Percentiles rank a stretch among this genome's conserved stretches.
Conservation (phyloP, 1,139 yeast species). For the Protomyces inouyei region DNA sequence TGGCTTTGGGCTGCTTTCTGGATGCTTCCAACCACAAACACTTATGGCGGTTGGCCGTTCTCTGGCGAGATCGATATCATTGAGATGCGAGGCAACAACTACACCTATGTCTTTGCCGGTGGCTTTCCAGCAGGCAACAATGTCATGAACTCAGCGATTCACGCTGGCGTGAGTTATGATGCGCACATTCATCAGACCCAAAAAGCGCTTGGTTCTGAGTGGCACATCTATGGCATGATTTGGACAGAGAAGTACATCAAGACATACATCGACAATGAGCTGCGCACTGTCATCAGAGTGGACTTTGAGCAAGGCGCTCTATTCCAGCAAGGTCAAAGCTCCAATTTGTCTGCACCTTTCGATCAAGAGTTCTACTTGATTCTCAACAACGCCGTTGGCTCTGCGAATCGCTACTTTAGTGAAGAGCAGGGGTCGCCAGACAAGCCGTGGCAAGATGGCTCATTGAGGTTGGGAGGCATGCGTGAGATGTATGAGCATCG, state of each 20-base stretch:
- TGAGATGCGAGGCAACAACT: slow-evolving; percentile 31
- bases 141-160: slow-evolving; percentile 29
- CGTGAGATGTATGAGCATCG: background rate
- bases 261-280: slow-evolving; percentile 30
- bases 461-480: background rate
- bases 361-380: slow-evolving; percentile 30
- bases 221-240: slow-evolving; percentile 30
- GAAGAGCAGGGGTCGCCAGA: slow-evolving; percentile 26
- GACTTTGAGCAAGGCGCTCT: slow-evolving; percentile 21
- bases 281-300: slow-evolving; percentile 28
- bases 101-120: slow-evolving; percentile 22
- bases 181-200: slow-evolving; percentile 20
- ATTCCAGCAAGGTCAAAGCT: slow-evolving; percentile 25
- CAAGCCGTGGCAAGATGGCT: slow-evolving; percentile 30
- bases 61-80: slow-evolving; percentile 31
- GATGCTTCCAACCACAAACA: slow-evolving; percentile 29
- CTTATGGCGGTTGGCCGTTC: slow-evolving; percentile 31
- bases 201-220: slow-evolving; percentile 17
- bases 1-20: slow-evolving; percentile 33
- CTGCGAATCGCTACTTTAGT: slow-evolving; percentile 28
- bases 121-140: slow-evolving; percentile 29
- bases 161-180: slow-evolving; percentile 26
- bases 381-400: slow-evolving; percentile 31
- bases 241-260: slow-evolving; percentile 30
- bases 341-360: slow-evolving; percentile 30